A percentile compares a stretch with the other conserved stretches of the same genome.
Conservation (phyloP, 768 basidiomycete genomes). For the Boletus subparvulus region DNA sequence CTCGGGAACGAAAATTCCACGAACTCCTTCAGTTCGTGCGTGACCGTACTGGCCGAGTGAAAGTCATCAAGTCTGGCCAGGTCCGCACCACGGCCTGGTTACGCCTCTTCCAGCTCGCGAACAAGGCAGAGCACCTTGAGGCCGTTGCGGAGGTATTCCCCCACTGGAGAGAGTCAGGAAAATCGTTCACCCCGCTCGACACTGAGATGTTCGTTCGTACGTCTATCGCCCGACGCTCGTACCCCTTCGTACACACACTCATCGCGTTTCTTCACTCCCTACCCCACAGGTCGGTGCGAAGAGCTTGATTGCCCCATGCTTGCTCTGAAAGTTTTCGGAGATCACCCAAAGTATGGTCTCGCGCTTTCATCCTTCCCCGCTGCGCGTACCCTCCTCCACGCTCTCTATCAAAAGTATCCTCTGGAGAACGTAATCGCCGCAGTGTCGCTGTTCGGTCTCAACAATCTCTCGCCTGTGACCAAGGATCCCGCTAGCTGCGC, state of each 20-base stretch:
- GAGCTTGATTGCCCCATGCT: slow-evolving; percentile 55
- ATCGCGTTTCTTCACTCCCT: neutral
- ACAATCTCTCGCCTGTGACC: slow-evolving; percentile 52
- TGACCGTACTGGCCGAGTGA: slow-evolving; percentile 31
- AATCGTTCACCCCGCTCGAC: slow-evolving; percentile 39
- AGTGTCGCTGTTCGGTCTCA: slow-evolving; percentile 53
- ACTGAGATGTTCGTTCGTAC: slow-evolving; percentile 55
- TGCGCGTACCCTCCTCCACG: slow-evolving; percentile 57
- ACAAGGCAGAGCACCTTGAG: slow-evolving; percentile 48
- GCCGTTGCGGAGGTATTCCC: slow-evolving; percentile 48
- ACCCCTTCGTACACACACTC: neutral
- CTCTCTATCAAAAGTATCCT: slow-evolving; percentile 48
- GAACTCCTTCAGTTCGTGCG: slow-evolving; percentile 27
- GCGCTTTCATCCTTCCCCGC: slow-evolving; percentile 46
- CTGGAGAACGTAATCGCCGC: slow-evolving; percentile 50
- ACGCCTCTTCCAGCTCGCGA: slow-evolving; percentile 51
- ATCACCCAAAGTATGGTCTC: slow-evolving; percentile 62
- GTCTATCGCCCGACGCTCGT: slow-evolving; percentile 23
- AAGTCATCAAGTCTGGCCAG: slow-evolving; percentile 30
- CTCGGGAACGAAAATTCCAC: slow-evolving; percentile 24
- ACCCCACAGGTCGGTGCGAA: slow-evolving; percentile 54
- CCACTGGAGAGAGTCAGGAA: slow-evolving; percentile 46
- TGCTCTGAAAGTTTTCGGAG: slow-evolving; percentile 58
- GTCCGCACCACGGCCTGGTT: slow-evolving; percentile 50
- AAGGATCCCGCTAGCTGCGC: slow-evolving; percentile 58